A percentile compares a stretch with the other conserved stretches of the same genome.
Evolutionary conservation across 352 stramenopile genomes (phyloP).

Genomic region (Pythium aquatile): DNA sequence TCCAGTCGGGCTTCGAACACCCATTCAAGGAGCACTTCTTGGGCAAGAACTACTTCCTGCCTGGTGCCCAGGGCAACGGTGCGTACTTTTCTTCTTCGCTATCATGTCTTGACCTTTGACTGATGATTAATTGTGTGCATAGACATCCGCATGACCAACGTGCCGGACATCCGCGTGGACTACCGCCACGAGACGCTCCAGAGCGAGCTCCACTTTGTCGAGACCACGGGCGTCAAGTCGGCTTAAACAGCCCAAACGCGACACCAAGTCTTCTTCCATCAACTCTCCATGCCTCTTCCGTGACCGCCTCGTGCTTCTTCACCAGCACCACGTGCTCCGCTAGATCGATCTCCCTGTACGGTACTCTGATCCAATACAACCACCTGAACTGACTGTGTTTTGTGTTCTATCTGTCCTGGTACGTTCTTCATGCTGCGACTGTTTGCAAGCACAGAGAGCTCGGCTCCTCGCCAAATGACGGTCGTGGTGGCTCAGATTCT

Average conservation of each 20-base stretch:
- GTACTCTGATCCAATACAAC: neutral
- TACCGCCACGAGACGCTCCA: slow-evolving; percentile 87
- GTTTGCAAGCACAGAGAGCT: neutral
- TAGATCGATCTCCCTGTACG: neutral
- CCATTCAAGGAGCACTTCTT: slow-evolving; percentile 98
- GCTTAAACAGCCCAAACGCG: neutral
- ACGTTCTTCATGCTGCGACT: neutral
- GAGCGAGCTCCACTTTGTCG: slow-evolving; percentile 70
- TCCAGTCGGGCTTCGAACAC: slow-evolving; percentile 98
- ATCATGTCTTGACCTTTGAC: neutral
- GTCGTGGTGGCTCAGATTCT: slow-evolving; percentile 25
- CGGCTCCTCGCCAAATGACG: neutral
- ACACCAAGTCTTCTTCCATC: neutral
- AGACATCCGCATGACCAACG: slow-evolving; percentile 95
- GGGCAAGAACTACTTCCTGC: slow-evolving; percentile 88
- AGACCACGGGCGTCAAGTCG: slow-evolving; percentile 33
- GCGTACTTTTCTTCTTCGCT: slow-evolving; percentile 16
- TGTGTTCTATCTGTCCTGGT: neutral
- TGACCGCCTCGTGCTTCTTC: neutral
- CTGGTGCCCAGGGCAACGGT: slow-evolving; percentile 77
- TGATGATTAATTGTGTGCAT: slow-evolving; percentile 3
- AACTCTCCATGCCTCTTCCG: neutral
- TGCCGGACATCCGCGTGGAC: slow-evolving; percentile 90
- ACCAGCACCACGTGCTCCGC: neutral
- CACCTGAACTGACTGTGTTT: neutral